phyloP scores from a whole-genome alignment of 352 stramenopile species.

The Globisporangium nodosum region DNA sequence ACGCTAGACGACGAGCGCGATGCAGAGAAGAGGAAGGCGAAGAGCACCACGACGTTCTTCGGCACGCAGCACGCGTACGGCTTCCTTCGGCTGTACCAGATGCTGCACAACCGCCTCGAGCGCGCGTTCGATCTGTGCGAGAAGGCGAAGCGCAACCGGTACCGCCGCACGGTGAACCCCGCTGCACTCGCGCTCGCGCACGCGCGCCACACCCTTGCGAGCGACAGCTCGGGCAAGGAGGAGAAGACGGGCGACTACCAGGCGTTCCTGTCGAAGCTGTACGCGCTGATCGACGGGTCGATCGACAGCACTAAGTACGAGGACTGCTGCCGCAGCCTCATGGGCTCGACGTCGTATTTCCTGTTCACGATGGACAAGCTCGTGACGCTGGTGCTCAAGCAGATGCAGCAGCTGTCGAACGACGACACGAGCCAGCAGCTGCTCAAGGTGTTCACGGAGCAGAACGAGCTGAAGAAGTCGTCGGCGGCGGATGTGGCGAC shows the following conservation, averaged over 20 bases:
- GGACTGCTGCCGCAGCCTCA: conserved; percentile 83
- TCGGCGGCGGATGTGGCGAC: conserved; percentile 27
- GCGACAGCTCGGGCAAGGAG: conserved; percentile 30
- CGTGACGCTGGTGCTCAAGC: conserved; percentile 78
- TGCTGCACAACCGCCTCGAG: conserved; percentile 82
- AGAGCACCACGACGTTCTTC: conserved; percentile 57
- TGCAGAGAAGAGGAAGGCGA: conserved; percentile 28
- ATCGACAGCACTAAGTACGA: conserved; percentile 88
- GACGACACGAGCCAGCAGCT: conserved; percentile 81
- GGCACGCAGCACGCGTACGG: conserved; percentile 85
- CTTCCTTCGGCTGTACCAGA: conserved; percentile 87
- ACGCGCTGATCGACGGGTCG: conserved; percentile 80
- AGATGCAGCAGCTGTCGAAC: conserved; percentile 82
- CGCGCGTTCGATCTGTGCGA: conserved; percentile 79
- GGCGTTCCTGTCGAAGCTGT: conserved; percentile 83
- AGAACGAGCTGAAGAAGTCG: conserved; percentile 24
- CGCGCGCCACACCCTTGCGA: conserved; percentile 47
- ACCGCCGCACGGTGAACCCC: conserved; percentile 83
- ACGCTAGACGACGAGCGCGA: conserved; percentile 57
- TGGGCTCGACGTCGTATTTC: conserved; percentile 89
- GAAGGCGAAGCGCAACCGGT: conserved; percentile 81
- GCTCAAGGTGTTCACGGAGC: conserved; percentile 63
- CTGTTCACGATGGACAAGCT: conserved; percentile 92
- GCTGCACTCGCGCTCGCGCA: conserved; percentile 74
- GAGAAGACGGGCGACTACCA: conserved; percentile 86